Base-by-base conservation (phyloP, 192 early-diverging fungal genomes). In the Allomyces javanicus region DNA sequence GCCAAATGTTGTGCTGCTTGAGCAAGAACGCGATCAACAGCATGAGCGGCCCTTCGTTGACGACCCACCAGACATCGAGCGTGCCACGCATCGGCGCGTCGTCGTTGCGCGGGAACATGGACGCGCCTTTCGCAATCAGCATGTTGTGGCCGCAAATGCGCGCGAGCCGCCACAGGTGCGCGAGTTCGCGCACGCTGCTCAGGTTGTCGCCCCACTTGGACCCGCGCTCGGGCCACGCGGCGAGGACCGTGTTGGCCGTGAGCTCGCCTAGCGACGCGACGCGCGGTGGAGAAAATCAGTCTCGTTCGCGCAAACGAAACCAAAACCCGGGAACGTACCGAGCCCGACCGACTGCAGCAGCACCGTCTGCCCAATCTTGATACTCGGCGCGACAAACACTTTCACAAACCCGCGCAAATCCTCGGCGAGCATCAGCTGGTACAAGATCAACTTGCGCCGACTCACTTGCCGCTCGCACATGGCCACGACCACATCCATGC, bases 181-280 rank as follows among this genome's bases (percentile, higher is more conserved):
- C 50, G 50, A 58, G 50, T 6, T 58, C 50, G 50, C 50, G 50
- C 50, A 58, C 50, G 0, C 1, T 5, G 21, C 17, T 21, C 17
- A 58, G 17, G 5, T 58, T 58, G 50, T 58, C 50, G 50, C 17
- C 50, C 50, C 50, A 58, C 50, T 14, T 24, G 21, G 12, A 10
- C 5, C 10, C 11, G n/a, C 26, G 58, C 58, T 22, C 44, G 24
- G 66, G 66, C 66, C 66, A 67, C 10, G 58, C 26, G 1, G 66
- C 66, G 14, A 25, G 24, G 2, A 67, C 58, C 7, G 66, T 67
- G 43, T 67, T 67, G 22, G 66, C 23, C 26, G 66, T 61, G 50
- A 58, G 50, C 17, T 58, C 50, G 50, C 50, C 50, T 40, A 40
- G 26, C 2, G 1, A 4, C 2, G 26, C 2, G 4, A 4, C 33